These are phyloP conservation scores for Peltaster fructicola DNA, from an alignment of 2,329 filamentous ascomycete species.

Conservation along the genomic window DNA sequence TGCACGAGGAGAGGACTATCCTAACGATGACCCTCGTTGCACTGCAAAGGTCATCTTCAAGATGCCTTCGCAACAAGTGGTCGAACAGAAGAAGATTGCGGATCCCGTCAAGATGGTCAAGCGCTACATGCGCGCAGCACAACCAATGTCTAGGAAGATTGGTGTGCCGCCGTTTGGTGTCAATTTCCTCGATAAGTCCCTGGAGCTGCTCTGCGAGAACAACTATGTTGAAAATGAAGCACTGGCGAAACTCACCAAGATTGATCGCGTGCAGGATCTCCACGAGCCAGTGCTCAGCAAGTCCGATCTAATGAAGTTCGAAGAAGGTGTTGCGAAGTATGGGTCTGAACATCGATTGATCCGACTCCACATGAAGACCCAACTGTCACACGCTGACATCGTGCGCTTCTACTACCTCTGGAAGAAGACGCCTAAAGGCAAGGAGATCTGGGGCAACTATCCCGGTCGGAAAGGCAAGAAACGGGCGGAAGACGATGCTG, in stretches of 20 bases:
- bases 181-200: slow-evolving; percentile 72
- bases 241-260: slow-evolving; percentile 48
- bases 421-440: slow-evolving; percentile 83
- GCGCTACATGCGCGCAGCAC: slow-evolving; percentile 57
- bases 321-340: slow-evolving; percentile 76
- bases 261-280: slow-evolving; percentile 51
- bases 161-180: slow-evolving; percentile 61
- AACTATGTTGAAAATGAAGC: slow-evolving; percentile 56
- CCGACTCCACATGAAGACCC: slow-evolving; percentile 65
- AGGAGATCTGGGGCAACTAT: slow-evolving; percentile 78
- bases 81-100: slow-evolving; percentile 10
- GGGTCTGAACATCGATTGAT: slow-evolving; percentile 79
- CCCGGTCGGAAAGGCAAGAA: slow-evolving; percentile 80
- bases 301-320: slow-evolving; percentile 73
- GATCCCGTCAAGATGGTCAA: slow-evolving; percentile 40
- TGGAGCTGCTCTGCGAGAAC: slow-evolving; percentile 54
- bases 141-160: slow-evolving; percentile 44
- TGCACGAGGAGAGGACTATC: slow-evolving; percentile 62
- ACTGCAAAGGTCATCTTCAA: slow-evolving; percentile 67
- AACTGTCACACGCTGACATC: slow-evolving; percentile 56
- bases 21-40: slow-evolving; percentile 51
- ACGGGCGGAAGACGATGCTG: slow-evolving; percentile 43
- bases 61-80: slow-evolving; percentile 32
- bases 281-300: slow-evolving; percentile 69
- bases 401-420: slow-evolving; percentile 93